A percentile compares a stretch with the other conserved stretches of the same genome.
Evolutionary conservation across 176 grass and related monocot species (phyloP).

Genomic region (Paspalum notatum): DNA sequence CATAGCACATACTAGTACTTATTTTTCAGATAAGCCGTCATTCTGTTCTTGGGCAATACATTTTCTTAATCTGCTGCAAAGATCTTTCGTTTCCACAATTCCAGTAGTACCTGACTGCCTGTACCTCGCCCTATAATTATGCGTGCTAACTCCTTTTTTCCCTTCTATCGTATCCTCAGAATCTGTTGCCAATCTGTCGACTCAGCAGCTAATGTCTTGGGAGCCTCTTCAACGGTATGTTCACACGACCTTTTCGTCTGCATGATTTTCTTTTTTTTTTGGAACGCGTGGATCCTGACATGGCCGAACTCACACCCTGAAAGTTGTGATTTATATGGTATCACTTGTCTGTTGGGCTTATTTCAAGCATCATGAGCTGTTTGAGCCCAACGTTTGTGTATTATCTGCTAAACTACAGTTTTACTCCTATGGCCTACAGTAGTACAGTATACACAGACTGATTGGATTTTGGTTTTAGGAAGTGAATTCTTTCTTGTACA

Average conservation of each 20-base stretch:
- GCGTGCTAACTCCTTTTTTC: slow-evolving; percentile 17
- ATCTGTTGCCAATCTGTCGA: slow-evolving; percentile 60
- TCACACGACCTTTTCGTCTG: neutral
- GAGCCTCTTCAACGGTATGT: slow-evolving; percentile 56
- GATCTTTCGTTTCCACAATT: neutral
- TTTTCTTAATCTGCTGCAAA: neutral
- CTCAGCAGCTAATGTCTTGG: slow-evolving; percentile 56
- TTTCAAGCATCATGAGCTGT: neutral
- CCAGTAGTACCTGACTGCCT: no score
- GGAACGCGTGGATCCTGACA: no score
- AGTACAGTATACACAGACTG: neutral
- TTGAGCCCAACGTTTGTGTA: neutral
- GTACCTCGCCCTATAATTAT: neutral
- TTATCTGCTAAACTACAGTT: neutral
- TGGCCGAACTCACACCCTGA: neutral
- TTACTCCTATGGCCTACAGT: neutral
- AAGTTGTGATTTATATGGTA: neutral
- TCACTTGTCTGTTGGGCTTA: neutral
- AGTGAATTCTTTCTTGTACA: slow-evolving; percentile 13
- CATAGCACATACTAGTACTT: no score
- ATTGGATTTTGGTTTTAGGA: neutral
- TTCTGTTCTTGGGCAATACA: no score
- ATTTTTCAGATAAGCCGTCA: no score
- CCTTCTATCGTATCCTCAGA: slow-evolving; percentile 29
- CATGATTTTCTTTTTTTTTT: slow-evolving; percentile 2